phyloP scores from a whole-genome alignment of 257 asterid species.

The Scutellaria galericulata region DNA sequence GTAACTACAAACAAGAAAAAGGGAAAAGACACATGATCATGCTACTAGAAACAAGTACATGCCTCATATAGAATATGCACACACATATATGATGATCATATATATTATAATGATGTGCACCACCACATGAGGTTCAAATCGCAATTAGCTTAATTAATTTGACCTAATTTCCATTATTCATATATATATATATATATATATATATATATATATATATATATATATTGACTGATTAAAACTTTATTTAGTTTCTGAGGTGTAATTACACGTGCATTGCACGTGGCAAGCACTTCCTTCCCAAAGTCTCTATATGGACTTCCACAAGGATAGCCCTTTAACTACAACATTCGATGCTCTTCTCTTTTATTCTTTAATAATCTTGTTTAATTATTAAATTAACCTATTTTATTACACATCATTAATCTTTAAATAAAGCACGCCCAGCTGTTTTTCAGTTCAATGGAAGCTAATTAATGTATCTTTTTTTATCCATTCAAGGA shows the following conservation, averaged over 20 bases:
- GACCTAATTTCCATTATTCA: no score
- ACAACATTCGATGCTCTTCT: constrained; percentile 26
- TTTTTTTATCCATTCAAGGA: constrained; percentile 33
- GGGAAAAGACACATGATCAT: neutral
- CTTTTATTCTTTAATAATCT: constrained; percentile 8
- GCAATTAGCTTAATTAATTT: no score
- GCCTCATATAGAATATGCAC: neutral
- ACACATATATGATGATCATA: no score
- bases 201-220: no score
- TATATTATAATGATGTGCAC: no score
- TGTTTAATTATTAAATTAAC: no score
- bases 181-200: no score
- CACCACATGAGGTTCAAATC: no score
- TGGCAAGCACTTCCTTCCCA: constrained; percentile 40
- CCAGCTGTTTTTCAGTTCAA: constrained; percentile 28
- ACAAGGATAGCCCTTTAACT: constrained; percentile 30
- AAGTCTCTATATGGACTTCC: constrained; percentile 12
- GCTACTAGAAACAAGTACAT: constrained; percentile 14
- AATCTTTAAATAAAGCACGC: constrained; percentile 43
- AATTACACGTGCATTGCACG: constrained; percentile 39
- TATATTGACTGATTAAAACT: neutral
- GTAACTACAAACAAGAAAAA: constrained; percentile 1
- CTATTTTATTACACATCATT: constrained; percentile 7
- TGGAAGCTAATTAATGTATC: constrained; percentile 27
- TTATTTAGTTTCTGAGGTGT: constrained; percentile 18